Conservation (phyloP, 164 flowering plant species). For the Saururus chinensis region DNA sequence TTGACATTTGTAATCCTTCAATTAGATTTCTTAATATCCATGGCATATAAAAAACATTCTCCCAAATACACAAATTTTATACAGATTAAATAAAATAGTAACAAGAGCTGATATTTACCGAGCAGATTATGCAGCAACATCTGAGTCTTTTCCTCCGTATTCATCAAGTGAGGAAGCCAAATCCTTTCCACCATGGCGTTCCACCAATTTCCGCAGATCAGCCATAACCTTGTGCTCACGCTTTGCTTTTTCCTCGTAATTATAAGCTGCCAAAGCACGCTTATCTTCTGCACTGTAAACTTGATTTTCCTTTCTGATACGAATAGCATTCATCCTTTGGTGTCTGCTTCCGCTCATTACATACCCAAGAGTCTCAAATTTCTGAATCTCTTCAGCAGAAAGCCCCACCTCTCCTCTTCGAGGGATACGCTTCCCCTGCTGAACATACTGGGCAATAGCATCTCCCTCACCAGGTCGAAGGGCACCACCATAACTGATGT, state of each 20-base stretch:
- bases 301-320: constrained; percentile 98
- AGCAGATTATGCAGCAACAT: constrained; percentile 40
- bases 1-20: no score
- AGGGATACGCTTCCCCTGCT: constrained; percentile 96
- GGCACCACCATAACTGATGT: constrained; percentile 98
- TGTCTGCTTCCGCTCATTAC: constrained; percentile 99
- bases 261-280: constrained; percentile 87
- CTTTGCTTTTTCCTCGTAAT: constrained; percentile 89
- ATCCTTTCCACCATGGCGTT: constrained; percentile 91
- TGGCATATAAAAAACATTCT: no score
- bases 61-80: no score
- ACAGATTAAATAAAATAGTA: no score
- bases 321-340: constrained; percentile 97
- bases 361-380: constrained; percentile 85
- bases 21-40: no score
- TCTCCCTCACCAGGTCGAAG: constrained; percentile 99
- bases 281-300: constrained; percentile 97
- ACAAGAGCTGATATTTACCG: background rate
- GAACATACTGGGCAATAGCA: constrained; percentile 97
- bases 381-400: constrained; percentile 91
- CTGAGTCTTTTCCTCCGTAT: constrained; percentile 50
- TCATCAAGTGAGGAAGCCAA: constrained; percentile 90
- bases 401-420: constrained; percentile 99
- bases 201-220: constrained; percentile 87
- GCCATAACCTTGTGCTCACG: constrained; percentile 97